Conservation (phyloP, 2,329 filamentous ascomycete genomes). For the Nigrospora sphaerica region DNA sequence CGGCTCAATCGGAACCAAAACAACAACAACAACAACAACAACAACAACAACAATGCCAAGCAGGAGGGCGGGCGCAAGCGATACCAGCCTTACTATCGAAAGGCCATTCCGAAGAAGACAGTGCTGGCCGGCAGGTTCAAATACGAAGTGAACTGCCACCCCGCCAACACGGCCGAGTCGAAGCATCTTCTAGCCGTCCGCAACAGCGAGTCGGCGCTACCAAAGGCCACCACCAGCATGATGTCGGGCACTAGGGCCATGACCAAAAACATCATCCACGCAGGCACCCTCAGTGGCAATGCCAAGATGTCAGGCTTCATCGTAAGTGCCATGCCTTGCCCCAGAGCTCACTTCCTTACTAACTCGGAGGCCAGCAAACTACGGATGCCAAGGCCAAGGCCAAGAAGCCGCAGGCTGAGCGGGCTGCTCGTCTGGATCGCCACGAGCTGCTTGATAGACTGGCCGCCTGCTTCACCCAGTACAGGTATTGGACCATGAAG, state of each 20-base stretch:
- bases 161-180: slow-evolving; percentile 65
- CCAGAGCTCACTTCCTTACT: not conserved
- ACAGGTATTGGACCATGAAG: slow-evolving; percentile 92
- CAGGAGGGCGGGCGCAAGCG: slow-evolving; percentile 33
- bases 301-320: slow-evolving; percentile 47
- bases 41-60: slow-evolving; percentile 23
- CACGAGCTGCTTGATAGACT: slow-evolving; percentile 83
- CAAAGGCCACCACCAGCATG: slow-evolving; percentile 46
- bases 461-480: slow-evolving; percentile 75
- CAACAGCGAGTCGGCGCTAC: slow-evolving; percentile 52
- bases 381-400: slow-evolving; percentile 44
- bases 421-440: slow-evolving; percentile 77
- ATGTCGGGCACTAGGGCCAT: slow-evolving; percentile 32
- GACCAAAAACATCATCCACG: slow-evolving; percentile 49
- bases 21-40: slow-evolving; percentile 31
- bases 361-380: slow-evolving; percentile 12
- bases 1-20: slow-evolving; percentile 30
- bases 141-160: slow-evolving; percentile 70
- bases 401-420: slow-evolving; percentile 52
- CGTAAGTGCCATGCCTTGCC: slow-evolving; percentile 33
- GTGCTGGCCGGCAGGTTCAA: slow-evolving; percentile 64
- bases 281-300: slow-evolving; percentile 42
- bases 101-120: slow-evolving; percentile 77
- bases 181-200: slow-evolving; percentile 52
- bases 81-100: slow-evolving; percentile 56